Conservation (phyloP, 73 alveolate species). For the Symbiodinium pilosum region DNA sequence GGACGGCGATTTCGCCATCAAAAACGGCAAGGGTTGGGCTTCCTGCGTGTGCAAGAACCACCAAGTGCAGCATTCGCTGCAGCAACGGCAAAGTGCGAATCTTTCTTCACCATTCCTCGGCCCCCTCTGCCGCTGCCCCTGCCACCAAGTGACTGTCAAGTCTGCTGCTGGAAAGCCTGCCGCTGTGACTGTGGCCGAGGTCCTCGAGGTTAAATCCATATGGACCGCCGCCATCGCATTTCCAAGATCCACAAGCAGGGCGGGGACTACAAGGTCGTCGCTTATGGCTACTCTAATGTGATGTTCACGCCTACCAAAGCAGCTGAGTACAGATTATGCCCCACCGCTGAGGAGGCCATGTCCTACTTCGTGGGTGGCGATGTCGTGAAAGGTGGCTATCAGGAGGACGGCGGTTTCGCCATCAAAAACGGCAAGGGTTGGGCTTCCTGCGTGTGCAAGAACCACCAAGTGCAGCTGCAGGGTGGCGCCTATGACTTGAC, state of each 20-base stretch:
- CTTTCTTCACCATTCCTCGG: not conserved
- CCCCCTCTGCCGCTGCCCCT: too few relatives aligned
- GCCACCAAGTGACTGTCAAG: too few relatives aligned
- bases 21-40: not conserved
- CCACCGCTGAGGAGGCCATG: not conserved
- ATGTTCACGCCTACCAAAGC: constrained; percentile 22
- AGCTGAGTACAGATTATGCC: not conserved
- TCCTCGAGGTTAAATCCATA: not conserved
- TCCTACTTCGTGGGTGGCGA: not conserved
- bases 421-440: not conserved
- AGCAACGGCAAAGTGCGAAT: not conserved
- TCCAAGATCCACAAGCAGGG: not conserved
- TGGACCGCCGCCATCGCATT: not conserved
- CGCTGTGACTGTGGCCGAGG: not conserved
- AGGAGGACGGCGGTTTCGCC: not conserved
- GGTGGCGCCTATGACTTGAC: not conserved
- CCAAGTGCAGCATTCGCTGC: not conserved
- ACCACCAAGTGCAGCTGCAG: not conserved
- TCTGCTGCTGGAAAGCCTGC: too few relatives aligned
- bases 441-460: not conserved
- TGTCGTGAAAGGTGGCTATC: not conserved
- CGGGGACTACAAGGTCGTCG: not conserved
- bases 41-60: not conserved
- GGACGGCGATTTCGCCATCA: constrained; percentile 5
- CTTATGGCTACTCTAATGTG: not conserved